phyloP scores from a whole-genome alignment of 2,329 filamentous ascomycete genomes.

The Calonectria pteridis region DNA sequence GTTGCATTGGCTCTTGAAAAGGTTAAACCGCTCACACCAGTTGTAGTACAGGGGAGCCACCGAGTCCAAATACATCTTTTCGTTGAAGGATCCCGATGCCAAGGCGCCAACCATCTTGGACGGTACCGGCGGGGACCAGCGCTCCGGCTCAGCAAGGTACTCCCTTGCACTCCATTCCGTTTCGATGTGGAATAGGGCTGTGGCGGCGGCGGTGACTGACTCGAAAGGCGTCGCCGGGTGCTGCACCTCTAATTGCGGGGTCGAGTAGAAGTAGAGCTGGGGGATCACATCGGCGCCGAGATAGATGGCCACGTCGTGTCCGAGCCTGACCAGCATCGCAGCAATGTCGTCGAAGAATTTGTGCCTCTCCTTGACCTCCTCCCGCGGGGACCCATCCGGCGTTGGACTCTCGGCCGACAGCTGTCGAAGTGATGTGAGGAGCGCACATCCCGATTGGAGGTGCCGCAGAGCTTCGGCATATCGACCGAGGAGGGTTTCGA shows the following conservation, averaged over 20 bases:
- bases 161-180: constrained; percentile 21
- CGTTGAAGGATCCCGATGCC: neutral
- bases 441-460: constrained; percentile 31
- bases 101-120: neutral
- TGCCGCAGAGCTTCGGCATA: constrained; percentile 39
- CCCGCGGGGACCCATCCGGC: neutral
- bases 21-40: constrained; percentile 21
- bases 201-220: constrained; percentile 1
- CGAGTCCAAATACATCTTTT: neutral
- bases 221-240: constrained; percentile 29
- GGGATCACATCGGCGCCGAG: constrained; percentile 30
- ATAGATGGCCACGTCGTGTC: constrained; percentile 32
- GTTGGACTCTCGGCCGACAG: neutral
- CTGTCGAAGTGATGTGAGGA: constrained; percentile 25
- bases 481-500: constrained; percentile 37
- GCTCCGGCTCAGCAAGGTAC: constrained; percentile 1
- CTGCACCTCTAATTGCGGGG: constrained; percentile 10
- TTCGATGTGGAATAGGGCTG: constrained; percentile 18
- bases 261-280: constrained; percentile 24
- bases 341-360: constrained; percentile 24
- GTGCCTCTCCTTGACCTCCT: neutral
- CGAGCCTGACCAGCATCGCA: constrained; percentile 33
- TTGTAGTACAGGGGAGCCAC: constrained; percentile 12
- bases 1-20: constrained; percentile 7
- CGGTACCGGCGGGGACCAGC: neutral